Conservation (phyloP, 2,329 filamentous ascomycete genomes). For the Cercospora sojina region DNA sequence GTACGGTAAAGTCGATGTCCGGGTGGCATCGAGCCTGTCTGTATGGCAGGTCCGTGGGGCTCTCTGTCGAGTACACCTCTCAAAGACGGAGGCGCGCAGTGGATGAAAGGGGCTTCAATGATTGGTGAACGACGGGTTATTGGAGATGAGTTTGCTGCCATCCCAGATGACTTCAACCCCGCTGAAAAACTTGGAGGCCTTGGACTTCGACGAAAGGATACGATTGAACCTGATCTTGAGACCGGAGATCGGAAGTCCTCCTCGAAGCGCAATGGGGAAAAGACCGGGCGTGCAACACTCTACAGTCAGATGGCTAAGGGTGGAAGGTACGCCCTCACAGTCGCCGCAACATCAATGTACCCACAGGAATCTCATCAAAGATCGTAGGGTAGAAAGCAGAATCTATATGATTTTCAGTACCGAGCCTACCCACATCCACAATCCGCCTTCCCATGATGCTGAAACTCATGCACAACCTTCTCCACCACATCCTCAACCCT, state of each 20-base stretch:
- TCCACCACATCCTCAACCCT: conserved; percentile 21
- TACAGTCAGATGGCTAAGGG: background rate
- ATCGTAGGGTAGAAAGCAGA: background rate
- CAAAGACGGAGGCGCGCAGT: too few species aligned
- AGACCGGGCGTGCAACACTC: background rate
- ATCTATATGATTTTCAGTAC: background rate
- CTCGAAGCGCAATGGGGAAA: background rate
- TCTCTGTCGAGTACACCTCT: too few species aligned
- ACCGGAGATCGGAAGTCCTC: background rate
- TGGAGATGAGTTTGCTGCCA: background rate
- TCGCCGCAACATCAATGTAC: background rate
- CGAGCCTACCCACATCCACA: conserved; percentile 37
- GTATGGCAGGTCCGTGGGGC: background rate
- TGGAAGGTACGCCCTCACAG: background rate
- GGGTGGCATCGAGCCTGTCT: conserved; percentile 4
- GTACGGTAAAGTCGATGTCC: conserved; percentile 7
- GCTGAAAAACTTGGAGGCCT: background rate
- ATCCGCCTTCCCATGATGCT: conserved; percentile 31
- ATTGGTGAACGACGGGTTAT: too few species aligned
- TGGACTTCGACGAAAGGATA: background rate
- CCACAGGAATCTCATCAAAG: background rate
- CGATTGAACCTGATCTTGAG: background rate
- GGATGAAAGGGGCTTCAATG: too few species aligned
- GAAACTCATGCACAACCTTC: conserved; percentile 27
- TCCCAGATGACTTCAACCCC: background rate